phyloP scores from a whole-genome alignment of 768 basidiomycete genomes.

The Phylloporus arenicola region DNA sequence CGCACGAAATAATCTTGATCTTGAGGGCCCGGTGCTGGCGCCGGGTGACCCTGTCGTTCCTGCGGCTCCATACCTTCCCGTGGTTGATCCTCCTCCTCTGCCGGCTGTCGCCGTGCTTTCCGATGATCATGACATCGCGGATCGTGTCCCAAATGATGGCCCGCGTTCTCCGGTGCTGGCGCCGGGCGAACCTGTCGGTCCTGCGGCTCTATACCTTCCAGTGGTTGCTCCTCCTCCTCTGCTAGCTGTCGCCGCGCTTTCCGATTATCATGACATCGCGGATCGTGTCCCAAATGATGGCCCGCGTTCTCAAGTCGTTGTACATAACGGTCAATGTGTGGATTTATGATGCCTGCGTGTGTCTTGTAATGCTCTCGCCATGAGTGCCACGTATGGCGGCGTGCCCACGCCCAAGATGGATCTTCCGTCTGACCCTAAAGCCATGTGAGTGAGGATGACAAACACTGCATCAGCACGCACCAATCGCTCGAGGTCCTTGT shows the following conservation, averaged over 20 bases:
- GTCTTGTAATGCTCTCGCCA: conserved; percentile 61
- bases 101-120: not conserved
- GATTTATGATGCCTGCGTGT: conserved; percentile 38
- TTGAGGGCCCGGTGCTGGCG: not conserved
- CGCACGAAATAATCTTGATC: not conserved
- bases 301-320: conserved; percentile 4
- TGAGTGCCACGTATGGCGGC: conserved; percentile 48
- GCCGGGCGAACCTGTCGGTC: not conserved
- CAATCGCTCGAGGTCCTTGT: conserved; percentile 40
- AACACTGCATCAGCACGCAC: conserved; percentile 30
- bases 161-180: not conserved
- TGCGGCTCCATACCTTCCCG: conserved; percentile 4
- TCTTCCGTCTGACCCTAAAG: conserved; percentile 22
- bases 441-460: not conserved
- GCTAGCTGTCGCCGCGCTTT: not conserved
- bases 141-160: conserved; percentile 22
- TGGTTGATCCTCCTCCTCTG: conserved; percentile 3
- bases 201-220: conserved; percentile 4
- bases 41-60: not conserved
- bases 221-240: conserved; percentile 4
- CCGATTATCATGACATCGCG: conserved; percentile 14
- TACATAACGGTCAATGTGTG: conserved; percentile 33
- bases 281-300: conserved; percentile 21
- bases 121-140: conserved; percentile 14
- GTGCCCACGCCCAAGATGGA: conserved; percentile 38